Base-by-base conservation (phyloP, 176 grass and related monocot species). In the Tillandsia fasciculata region DNA sequence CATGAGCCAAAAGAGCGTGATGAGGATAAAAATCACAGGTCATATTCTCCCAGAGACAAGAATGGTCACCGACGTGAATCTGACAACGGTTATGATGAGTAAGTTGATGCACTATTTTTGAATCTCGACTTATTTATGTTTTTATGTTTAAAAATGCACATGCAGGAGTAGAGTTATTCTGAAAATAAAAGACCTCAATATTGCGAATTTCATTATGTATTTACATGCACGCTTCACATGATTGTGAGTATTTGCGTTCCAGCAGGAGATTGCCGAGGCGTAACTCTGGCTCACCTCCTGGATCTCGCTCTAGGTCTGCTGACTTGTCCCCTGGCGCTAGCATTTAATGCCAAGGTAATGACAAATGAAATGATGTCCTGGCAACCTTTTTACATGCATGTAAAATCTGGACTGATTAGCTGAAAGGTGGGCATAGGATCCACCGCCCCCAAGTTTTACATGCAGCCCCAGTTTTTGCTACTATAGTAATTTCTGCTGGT, bases 301-400 rank as follows among this genome's bases (percentile, higher is more conserved):
- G 89, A 22, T 91, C 89, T 27, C 79, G 85, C 28, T 91, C 89
- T 1, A 91, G 89, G 65, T 88, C 89, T 2, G 79, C 82, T 0
- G 79, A 91, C 0, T 74, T 66, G 1, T 83, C 76, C 53, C 85
- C 89, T 2, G 79, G 63, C 20, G 63, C n/a, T 20, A 87, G 77
- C 52, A 80, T 78, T 15, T 82, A 68, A 85, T 48, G 24, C 61
- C n/a, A n/a, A 48, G 70, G 15, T 70, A 48, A 61, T 1, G 15
- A 18, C 0, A 1, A 42, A 42, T 42, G 33, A 42, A 42, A 42
- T 42, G 5, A 42, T 42, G 33, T 42, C 3, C 4, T 6, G 33
- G 5, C 33, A 42, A 42, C 33, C 1, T 42, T 42, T 42, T 42
- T 42, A 42, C 4, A 7, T 42, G 33, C 22, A 22, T 20, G 56